Base-by-base conservation (phyloP, 2,329 filamentous ascomycete genomes). In the Talaromyces piceae region DNA sequence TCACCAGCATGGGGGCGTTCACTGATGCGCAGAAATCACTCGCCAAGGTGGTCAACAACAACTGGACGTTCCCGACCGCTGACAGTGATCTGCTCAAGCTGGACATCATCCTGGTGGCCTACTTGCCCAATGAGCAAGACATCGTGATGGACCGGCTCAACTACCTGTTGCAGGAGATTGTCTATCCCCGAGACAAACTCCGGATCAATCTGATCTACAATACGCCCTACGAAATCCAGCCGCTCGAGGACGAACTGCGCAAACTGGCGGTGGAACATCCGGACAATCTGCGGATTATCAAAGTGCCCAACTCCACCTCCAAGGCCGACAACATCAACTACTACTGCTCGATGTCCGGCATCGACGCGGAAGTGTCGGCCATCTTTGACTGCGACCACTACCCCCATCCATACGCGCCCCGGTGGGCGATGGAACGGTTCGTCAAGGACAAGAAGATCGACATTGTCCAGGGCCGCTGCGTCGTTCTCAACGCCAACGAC, bases 341-440 rank as follows among this genome's bases (percentile, higher is more conserved):
- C 58, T 77, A 73, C 57, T 69, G 74, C 56, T 66, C 63, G 3
- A 59, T 74, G 5, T n/a, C 45, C 16, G 60, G 73, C 18, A 74
- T 70, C 6, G 70, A 69, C 18, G 68, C 73, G 4, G 71, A 76
- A 37, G 61, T 75, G 41, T 73, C 71, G 53, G 72, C 73, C 13
- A 73, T 77, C 45, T 77, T 73, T 57, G 74, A 77, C 57, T 75
- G 71, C 53, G 74, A 76, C 54, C 74, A 77, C 59, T 75, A 75
- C 50, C 71, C 73, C 5, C 74, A 77, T 50, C 74, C 74, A 2
- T 70, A 76, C 57, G 72, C 68, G 23, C 70, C 73, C 6, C 63
- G 73, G 11, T 77, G 74, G 74, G 73, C 74, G 13, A 69, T 69
- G 11, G 74, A 77, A 56, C 66, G 73, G 41, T 75, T 77, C 54